Evolutionary conservation across 768 basidiomycete species (phyloP).

Genomic region (Rhizopogon vesiculosus): DNA sequence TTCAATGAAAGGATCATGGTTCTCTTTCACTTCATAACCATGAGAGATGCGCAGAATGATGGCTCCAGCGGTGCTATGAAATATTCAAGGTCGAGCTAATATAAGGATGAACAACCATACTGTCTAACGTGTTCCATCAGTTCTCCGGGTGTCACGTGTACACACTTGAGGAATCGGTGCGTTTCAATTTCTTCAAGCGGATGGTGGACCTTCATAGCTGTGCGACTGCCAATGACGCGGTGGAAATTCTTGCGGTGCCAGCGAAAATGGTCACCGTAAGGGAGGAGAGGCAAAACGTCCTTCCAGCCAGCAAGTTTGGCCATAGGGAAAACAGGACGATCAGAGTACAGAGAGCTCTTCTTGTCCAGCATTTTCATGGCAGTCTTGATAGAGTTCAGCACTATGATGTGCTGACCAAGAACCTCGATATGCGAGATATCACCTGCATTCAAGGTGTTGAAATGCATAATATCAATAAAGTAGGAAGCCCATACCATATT

Average conservation of each 20-base stretch:
- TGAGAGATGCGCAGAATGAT: slow-evolving; percentile 53
- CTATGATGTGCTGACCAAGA: slow-evolving; percentile 52
- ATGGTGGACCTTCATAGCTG: slow-evolving; percentile 29
- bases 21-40: slow-evolving; percentile 51
- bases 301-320: slow-evolving; percentile 31
- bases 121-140: slow-evolving; percentile 35
- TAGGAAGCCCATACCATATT: slow-evolving; percentile 30
- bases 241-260: slow-evolving; percentile 38
- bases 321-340: slow-evolving; percentile 50
- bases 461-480: neutral
- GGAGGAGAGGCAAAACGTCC: slow-evolving; percentile 31
- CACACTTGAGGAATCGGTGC: slow-evolving; percentile 36
- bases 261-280: slow-evolving; percentile 36
- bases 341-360: slow-evolving; percentile 62
- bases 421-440: slow-evolving; percentile 58
- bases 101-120: slow-evolving; percentile 19
- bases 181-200: slow-evolving; percentile 37
- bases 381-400: no score
- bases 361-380: slow-evolving; percentile 63
- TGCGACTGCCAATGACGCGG: slow-evolving; percentile 35
- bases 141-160: slow-evolving; percentile 32
- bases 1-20: slow-evolving; percentile 44
- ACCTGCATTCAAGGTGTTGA: slow-evolving; percentile 29
- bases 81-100: neutral
- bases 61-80: slow-evolving; percentile 42